Conservation (phyloP, 345 rosid genomes). For the Camelina hispida region DNA sequence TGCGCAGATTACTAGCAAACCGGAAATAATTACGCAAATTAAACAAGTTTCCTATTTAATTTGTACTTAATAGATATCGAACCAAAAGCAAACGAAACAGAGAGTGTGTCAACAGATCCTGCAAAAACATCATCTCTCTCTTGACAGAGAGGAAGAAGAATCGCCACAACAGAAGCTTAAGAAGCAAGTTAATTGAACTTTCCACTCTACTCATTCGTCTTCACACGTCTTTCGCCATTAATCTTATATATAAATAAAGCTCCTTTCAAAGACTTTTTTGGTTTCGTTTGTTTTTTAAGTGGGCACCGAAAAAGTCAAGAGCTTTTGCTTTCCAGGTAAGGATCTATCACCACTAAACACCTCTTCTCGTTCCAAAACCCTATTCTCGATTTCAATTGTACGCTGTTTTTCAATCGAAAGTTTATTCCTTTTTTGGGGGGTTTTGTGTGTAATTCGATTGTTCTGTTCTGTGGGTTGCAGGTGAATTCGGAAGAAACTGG, state of each 20-base stretch:
- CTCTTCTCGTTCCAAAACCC: constrained; percentile 12
- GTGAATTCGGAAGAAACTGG: constrained; percentile 15
- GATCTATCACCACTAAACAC: neutral
- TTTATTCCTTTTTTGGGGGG: neutral
- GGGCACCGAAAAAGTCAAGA: constrained; percentile 40
- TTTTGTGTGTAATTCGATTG: neutral
- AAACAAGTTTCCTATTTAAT: neutral
- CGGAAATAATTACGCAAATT: constrained; percentile 8
- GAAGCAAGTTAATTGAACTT: constrained; percentile 33
- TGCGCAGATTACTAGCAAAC: neutral
- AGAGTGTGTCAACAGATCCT: constrained; percentile 22
- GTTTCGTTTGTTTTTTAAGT: constrained; percentile 34
- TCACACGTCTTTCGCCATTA: constrained; percentile 36
- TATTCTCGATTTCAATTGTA: neutral
- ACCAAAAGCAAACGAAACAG: constrained; percentile 10
- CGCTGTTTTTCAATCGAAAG: neutral
- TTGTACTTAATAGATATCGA: too few species aligned
- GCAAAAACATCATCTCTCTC: neutral
- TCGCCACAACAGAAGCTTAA: constrained; percentile 45
- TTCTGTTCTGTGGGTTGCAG: constrained; percentile 24
- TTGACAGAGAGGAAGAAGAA: constrained; percentile 43
- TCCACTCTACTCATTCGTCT: neutral
- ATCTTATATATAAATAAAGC: neutral
- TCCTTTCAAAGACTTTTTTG: constrained; percentile 7
- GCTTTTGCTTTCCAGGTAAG: constrained; percentile 45